Evolutionary conservation across 768 basidiomycete species (phyloP), one percentile per base, ranked within the genome.

Genomic region (Mycena crocata): DNA sequence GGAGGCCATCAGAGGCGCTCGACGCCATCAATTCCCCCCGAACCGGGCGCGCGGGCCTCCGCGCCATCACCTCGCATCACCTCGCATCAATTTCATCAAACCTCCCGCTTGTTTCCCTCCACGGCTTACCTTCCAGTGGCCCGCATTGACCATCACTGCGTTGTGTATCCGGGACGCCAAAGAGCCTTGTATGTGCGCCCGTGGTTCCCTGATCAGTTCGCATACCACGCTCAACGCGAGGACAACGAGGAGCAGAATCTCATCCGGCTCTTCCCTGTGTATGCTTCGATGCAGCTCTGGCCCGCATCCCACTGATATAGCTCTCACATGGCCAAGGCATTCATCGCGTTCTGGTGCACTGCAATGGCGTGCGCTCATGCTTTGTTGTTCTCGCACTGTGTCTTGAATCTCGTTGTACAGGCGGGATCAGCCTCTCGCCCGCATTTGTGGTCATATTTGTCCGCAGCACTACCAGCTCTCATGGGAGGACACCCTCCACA

Each of bases 221-320:
- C 75, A 40, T 98, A 98, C 77, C 74, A 89, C 90, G 1, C 82
- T 97, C 35, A 91, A 96, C 75, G 93, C 30, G 87, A 95, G 75
- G 95, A 98, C 77, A 94, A 89, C 70, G 95, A 96, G 77, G 95
- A 97, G 74, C 96, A 98, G 80, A 98, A 98, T 75, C 85, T 98
- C 42, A 97, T 98, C 71, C 86, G 93, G 28, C 80, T 96, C 45
- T 97, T 97, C 78, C 96, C 95, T n/a, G 75, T 77, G 95, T 95
- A 54, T 57, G 64, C 58, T 61, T 88, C 81, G 30, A 30, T 50
- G 56, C 35, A 34, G 31, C 45, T 28, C 23, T 40, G 21, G 52
- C 17, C 28, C 26, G 39, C 44, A 19, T 35, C 1, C 37, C n/a
- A n/a, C n/a, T n/a, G n/a, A n/a, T n/a, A n/a, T 46, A n/a, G 50